These are phyloP conservation scores for Artemisia tridentata DNA, from an alignment of 129 eudicot species.

Conservation along the genomic window DNA sequence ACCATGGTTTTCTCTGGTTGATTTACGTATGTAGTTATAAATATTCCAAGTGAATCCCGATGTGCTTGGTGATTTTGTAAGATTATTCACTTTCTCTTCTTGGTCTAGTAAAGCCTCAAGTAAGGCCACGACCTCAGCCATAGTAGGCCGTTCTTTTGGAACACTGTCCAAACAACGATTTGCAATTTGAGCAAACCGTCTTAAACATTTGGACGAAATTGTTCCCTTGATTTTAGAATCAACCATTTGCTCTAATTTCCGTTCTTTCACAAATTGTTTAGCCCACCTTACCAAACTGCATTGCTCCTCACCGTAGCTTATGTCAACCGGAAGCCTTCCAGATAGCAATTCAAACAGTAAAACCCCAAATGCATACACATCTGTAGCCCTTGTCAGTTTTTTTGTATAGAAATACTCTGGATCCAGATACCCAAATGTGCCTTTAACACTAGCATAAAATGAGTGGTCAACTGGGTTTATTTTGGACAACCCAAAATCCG, in stretches of 20 bases:
- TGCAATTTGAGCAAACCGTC: conserved; percentile 21
- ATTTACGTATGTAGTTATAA: background rate
- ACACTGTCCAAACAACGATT: conserved; percentile 14
- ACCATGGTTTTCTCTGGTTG: conserved; percentile 3
- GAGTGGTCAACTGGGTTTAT: conserved; percentile 11
- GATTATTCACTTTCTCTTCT: conserved; percentile 1
- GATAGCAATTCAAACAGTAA: conserved; percentile 24
- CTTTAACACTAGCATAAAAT: conserved; percentile 20
- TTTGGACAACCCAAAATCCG: conserved; percentile 24
- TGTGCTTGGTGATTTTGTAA: background rate
- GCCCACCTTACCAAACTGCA: conserved; percentile 30
- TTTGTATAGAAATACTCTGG: conserved; percentile 17
- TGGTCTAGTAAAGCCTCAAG: conserved; percentile 8
- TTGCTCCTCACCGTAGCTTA: background rate
- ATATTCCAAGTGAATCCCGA: conserved; percentile 4
- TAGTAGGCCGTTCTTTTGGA: conserved; percentile 27
- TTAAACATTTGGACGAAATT: conserved; percentile 15
- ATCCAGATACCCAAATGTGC: conserved; percentile 32
- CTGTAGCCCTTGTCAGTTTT: conserved; percentile 23
- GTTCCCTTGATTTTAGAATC: conserved; percentile 18
- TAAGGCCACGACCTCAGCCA: conserved; percentile 22
- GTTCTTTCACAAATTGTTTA: conserved; percentile 17
- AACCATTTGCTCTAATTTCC: conserved; percentile 16
- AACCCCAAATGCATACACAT: conserved; percentile 29
- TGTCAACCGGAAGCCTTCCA: conserved; percentile 30